phyloP scores from a whole-genome alignment of 2,329 filamentous ascomycete genomes.

The Malbranchea zuffiana region DNA sequence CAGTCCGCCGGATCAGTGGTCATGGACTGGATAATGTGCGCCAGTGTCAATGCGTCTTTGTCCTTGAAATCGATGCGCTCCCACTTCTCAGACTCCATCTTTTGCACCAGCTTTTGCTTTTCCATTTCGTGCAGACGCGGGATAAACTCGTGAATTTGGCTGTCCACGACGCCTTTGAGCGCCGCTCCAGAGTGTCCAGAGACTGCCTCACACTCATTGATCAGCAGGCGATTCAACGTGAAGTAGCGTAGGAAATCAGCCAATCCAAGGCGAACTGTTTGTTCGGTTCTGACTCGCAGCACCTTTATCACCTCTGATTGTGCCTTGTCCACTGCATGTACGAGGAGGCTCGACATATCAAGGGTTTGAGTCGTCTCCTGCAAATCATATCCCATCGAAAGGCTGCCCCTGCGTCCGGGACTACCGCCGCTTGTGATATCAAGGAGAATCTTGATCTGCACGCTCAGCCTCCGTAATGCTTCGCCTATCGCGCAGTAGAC shows the following conservation, averaged over 20 bases:
- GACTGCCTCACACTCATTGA: slow-evolving; percentile 75
- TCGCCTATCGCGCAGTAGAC: slow-evolving; percentile 84
- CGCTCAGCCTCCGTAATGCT: slow-evolving; percentile 71
- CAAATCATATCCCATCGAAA: slow-evolving; percentile 41
- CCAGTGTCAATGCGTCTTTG: slow-evolving; percentile 48
- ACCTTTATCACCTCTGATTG: slow-evolving; percentile 61
- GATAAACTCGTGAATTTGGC: slow-evolving; percentile 72
- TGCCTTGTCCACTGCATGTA: slow-evolving; percentile 68
- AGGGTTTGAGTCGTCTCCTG: slow-evolving; percentile 67
- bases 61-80: slow-evolving; percentile 64
- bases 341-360: slow-evolving; percentile 66
- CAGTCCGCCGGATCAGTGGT: slow-evolving; percentile 59
- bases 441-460: slow-evolving; percentile 81
- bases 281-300: slow-evolving; percentile 64
- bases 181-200: slow-evolving; percentile 66
- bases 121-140: slow-evolving; percentile 58
- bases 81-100: slow-evolving; percentile 75
- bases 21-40: slow-evolving; percentile 56
- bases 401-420: too few species aligned
- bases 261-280: slow-evolving; percentile 56
- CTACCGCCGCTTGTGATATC: slow-evolving; percentile 82
- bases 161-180: slow-evolving; percentile 68
- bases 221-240: slow-evolving; percentile 69
- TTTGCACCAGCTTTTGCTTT: slow-evolving; percentile 61
- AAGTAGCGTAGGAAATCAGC: slow-evolving; percentile 70